Conservation (phyloP, 1,139 yeast genomes). For the Scheffersomyces insectosa region DNA sequence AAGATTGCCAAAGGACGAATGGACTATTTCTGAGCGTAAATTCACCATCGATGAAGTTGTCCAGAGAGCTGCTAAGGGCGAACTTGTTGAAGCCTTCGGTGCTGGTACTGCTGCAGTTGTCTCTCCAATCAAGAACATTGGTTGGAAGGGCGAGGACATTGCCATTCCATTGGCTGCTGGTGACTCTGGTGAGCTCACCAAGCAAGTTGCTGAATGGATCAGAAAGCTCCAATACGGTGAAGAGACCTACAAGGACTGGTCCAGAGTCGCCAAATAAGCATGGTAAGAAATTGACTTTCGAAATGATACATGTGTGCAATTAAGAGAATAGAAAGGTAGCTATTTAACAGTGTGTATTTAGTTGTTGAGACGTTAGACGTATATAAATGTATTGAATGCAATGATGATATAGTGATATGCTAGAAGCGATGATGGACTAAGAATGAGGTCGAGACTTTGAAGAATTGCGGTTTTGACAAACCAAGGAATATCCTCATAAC, state of each 20-base stretch:
- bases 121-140: slow-evolving; percentile 86
- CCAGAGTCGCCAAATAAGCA: slow-evolving; percentile 43
- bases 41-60: slow-evolving; percentile 78
- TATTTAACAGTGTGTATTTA: too few species aligned
- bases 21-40: slow-evolving; percentile 71
- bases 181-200: slow-evolving; percentile 80
- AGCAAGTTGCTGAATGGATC: slow-evolving; percentile 78
- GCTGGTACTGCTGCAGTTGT: slow-evolving; percentile 98
- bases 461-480: too few species aligned
- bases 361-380: too few species aligned
- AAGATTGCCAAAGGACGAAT: slow-evolving; percentile 27
- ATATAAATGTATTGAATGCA: too few species aligned
- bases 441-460: too few species aligned
- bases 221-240: slow-evolving; percentile 87
- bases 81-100: slow-evolving; percentile 92
- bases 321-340: too few species aligned
- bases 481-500: too few species aligned
- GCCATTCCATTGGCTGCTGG: slow-evolving; percentile 78
- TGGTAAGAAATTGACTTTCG: too few species aligned
- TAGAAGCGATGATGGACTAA: too few species aligned
- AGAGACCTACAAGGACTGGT: slow-evolving; percentile 63
- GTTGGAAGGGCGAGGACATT: slow-evolving; percentile 72
- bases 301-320: too few species aligned
- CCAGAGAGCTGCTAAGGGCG: slow-evolving; percentile 75
- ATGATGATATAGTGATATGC: too few species aligned